These are phyloP conservation scores for Cucurbita pepo DNA, from an alignment of 306 rosid genomes.

Conservation along the genomic window DNA sequence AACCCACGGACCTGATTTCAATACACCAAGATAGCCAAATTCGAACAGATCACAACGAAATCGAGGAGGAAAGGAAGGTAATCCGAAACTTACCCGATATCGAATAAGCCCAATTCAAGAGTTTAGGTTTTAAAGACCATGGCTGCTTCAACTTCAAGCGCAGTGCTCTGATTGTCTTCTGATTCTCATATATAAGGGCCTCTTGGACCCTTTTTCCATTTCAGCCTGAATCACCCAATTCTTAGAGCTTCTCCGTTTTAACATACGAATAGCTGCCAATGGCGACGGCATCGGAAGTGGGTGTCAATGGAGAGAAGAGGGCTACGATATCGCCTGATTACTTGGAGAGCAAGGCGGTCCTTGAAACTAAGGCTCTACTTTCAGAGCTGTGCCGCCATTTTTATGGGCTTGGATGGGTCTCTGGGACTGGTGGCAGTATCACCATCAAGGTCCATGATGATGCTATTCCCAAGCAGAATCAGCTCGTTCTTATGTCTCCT, in stretches of 20 bases:
- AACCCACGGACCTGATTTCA: not conserved
- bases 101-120: too few species aligned
- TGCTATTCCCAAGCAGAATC: conserved; percentile 52
- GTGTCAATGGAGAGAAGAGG: conserved; percentile 28
- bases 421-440: conserved; percentile 95
- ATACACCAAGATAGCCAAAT: not conserved
- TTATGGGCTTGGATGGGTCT: conserved; percentile 83
- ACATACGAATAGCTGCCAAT: not conserved
- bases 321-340: conserved; percentile 49
- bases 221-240: not conserved
- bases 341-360: conserved; percentile 46
- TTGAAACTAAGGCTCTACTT: conserved; percentile 53
- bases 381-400: conserved; percentile 90
- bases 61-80: not conserved
- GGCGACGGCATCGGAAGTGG: conserved; percentile 9
- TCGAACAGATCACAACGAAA: not conserved
- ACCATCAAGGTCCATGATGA: conserved; percentile 70
- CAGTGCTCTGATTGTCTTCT: not conserved
- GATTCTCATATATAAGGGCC: not conserved
- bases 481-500: conserved; percentile 70
- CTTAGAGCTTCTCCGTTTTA: not conserved
- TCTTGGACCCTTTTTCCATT: not conserved
- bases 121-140: too few species aligned
- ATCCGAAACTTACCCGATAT: too few species aligned
- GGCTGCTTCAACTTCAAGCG: not conserved